phyloP scores from a whole-genome alignment of 75 land plant species.

The Pinus albicaulis region DNA sequence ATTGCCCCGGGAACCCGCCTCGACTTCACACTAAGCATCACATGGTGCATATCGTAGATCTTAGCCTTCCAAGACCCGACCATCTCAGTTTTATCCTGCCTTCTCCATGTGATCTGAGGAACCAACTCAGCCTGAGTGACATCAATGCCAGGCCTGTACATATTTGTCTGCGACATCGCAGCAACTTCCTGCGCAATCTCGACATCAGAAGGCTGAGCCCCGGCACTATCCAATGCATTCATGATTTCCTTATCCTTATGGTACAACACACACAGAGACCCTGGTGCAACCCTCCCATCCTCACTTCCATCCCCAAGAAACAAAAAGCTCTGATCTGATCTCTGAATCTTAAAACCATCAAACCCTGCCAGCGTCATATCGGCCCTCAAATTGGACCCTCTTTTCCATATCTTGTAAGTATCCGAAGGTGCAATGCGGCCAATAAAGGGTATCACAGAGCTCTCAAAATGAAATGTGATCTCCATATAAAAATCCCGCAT shows the following conservation, averaged over 20 bases:
- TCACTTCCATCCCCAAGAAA: conserved; percentile 83
- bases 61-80: conserved; percentile 80
- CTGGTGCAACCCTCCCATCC: conserved; percentile 72
- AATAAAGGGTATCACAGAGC: conserved; percentile 77
- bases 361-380: conserved; percentile 87
- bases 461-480: conserved; percentile 72
- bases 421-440: conserved; percentile 77
- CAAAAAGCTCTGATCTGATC: conserved; percentile 78
- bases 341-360: conserved; percentile 78
- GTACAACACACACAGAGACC: conserved; percentile 63
- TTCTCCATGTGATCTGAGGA: conserved; percentile 80
- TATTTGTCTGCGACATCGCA: conserved; percentile 81
- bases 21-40: conserved; percentile 75
- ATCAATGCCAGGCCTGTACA: conserved; percentile 86
- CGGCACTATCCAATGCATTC: conserved; percentile 87
- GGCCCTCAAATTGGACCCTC: conserved; percentile 75
- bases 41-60: conserved; percentile 88
- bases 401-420: conserved; percentile 81
- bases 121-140: conserved; percentile 80
- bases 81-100: conserved; percentile 75
- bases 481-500: conserved; percentile 93
- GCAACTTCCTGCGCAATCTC: conserved; percentile 70
- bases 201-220: conserved; percentile 59
- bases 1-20: conserved; percentile 80
- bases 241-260: conserved; percentile 86